Percentiles rank a stretch among this genome's conserved stretches.
phyloP scores from a whole-genome alignment of 2,329 filamentous ascomycete genomes.

The Eutypella sp. region DNA sequence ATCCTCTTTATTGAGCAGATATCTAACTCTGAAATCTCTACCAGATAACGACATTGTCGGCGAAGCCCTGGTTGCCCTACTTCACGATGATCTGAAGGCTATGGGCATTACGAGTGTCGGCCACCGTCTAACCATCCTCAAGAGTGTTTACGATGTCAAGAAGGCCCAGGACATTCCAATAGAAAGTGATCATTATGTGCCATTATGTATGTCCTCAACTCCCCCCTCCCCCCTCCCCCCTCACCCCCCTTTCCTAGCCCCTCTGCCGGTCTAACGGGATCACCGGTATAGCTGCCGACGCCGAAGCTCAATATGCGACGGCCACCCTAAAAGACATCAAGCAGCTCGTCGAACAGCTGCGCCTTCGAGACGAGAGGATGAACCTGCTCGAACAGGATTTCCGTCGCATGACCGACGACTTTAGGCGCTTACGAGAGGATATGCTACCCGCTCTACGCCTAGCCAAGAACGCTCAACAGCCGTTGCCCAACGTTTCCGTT shows the following conservation, averaged over 20 bases:
- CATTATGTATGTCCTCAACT: constrained; percentile 72
- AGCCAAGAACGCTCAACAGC: constrained; percentile 86
- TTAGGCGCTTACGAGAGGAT: constrained; percentile 82
- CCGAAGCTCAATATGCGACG: constrained; percentile 75
- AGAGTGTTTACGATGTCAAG: constrained; percentile 95
- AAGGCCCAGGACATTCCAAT: constrained; percentile 87
- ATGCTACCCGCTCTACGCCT: constrained; percentile 85
- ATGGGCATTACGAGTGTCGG: constrained; percentile 92
- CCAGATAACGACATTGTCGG: constrained; percentile 91
- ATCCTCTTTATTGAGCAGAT: no score
- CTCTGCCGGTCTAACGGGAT: constrained; percentile 5
- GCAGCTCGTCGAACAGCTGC: constrained; percentile 82
- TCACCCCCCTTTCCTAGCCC: background rate
- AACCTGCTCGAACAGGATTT: constrained; percentile 77
- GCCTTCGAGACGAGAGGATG: constrained; percentile 86
- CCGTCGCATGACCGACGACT: constrained; percentile 80
- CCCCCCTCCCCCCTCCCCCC: constrained; percentile 1
- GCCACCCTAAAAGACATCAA: constrained; percentile 93
- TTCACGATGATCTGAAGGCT: constrained; percentile 90
- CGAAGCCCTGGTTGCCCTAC: constrained; percentile 80
- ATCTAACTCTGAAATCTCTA: constrained; percentile 17
- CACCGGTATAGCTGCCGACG: constrained; percentile 68
- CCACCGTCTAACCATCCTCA: constrained; percentile 89
- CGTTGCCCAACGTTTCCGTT: constrained; percentile 57
- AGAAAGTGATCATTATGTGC: constrained; percentile 90